Percentiles rank a stretch among this genome's conserved stretches.
These are phyloP conservation scores for Didymella pinodella DNA, from an alignment of 2,329 filamentous ascomycete species.

Conservation along the genomic window DNA sequence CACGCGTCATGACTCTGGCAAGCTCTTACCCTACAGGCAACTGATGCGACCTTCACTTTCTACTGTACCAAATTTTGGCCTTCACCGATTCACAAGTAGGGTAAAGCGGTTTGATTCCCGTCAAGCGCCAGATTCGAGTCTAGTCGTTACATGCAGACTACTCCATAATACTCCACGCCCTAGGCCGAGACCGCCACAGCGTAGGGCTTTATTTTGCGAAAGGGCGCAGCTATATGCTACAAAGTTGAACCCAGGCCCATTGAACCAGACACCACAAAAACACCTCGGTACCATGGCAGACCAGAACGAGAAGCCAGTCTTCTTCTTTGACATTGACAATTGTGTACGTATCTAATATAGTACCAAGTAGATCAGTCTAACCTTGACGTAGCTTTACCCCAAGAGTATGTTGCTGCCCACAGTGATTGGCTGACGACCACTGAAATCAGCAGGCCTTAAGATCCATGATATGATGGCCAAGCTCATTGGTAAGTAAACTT, in stretches of 20 bases:
- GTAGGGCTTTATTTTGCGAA: slow-evolving; percentile 1
- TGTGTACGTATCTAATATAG: slow-evolving; percentile 65
- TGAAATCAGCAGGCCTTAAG: slow-evolving; percentile 66
- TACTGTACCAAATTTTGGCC: background rate
- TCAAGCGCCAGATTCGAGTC: background rate
- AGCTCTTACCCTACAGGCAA: slow-evolving; percentile 4
- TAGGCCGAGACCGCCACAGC: slow-evolving; percentile 9
- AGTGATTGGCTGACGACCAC: background rate
- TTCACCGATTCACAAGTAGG: background rate
- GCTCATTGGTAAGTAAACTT: slow-evolving; percentile 67
- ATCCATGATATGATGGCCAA: slow-evolving; percentile 89
- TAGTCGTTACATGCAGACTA: background rate
- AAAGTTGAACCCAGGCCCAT: background rate
- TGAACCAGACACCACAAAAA: background rate
- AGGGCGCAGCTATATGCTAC: slow-evolving; percentile 15
- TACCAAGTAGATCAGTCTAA: slow-evolving; percentile 15
- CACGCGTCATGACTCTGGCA: slow-evolving; percentile 22
- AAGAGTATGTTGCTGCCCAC: slow-evolving; percentile 67
- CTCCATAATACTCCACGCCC: background rate
- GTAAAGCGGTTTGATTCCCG: background rate
- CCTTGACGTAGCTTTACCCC: slow-evolving; percentile 71
- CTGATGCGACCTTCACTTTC: slow-evolving; percentile 10
- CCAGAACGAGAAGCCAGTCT: slow-evolving; percentile 59
- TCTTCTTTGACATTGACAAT: slow-evolving; percentile 96
- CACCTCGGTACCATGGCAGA: slow-evolving; percentile 32